These are phyloP conservation scores for Ophiostoma sp. DNA, from an alignment of 2,329 filamentous ascomycete genomes.

Conservation along the genomic window DNA sequence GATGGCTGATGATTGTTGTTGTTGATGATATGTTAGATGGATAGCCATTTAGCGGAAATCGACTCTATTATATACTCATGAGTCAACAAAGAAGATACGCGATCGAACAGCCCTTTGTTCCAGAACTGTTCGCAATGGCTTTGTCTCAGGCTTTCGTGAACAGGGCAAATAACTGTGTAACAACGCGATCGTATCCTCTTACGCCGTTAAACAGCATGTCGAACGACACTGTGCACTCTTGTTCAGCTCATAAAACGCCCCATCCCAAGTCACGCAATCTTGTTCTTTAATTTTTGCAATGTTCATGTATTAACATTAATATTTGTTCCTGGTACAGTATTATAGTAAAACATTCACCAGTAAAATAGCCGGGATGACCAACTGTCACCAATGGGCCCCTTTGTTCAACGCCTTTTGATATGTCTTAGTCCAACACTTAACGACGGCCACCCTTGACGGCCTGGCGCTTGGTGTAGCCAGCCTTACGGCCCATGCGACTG, in stretches of 20 bases:
- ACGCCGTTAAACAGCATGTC: background rate
- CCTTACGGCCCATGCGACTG: conserved; percentile 22
- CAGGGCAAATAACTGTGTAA: background rate
- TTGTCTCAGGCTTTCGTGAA: background rate
- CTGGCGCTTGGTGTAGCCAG: conserved; percentile 19
- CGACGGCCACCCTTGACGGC: conserved; percentile 12
- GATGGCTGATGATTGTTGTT: background rate
- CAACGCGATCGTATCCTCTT: background rate
- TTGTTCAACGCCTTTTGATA: background rate
- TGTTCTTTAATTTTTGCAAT: background rate
- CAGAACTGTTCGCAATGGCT: background rate
- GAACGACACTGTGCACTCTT: background rate
- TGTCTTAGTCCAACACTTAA: background rate
- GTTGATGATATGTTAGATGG: background rate
- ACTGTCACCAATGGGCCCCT: background rate
- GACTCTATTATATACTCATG: background rate
- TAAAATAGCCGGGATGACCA: background rate
- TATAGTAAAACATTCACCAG: conserved; percentile 11
- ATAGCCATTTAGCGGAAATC: background rate
- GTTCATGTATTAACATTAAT: background rate
- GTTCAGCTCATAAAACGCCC: background rate
- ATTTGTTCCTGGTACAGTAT: background rate
- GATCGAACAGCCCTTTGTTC: background rate
- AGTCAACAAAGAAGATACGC: background rate
- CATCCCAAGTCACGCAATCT: background rate